Percentiles rank a stretch among this genome's conserved stretches.
phyloP scores from a whole-genome alignment of 805 yeast genomes.

The Zygosaccharomyces gambellarensis region DNA sequence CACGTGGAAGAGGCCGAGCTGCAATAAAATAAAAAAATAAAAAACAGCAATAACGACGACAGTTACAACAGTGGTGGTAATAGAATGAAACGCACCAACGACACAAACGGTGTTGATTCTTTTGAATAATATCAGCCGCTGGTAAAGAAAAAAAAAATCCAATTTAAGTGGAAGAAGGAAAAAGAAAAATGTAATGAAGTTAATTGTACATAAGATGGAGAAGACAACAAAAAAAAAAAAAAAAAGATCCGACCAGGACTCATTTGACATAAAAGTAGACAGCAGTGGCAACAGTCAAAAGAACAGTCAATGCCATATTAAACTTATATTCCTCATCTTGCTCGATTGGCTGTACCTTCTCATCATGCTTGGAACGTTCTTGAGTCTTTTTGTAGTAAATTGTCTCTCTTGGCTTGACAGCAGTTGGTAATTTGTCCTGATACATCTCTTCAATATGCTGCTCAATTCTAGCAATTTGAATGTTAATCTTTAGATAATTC shows the following conservation, averaged over 20 bases:
- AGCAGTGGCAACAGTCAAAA: slow-evolving; percentile 20
- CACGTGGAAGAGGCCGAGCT: background rate
- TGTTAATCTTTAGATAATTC: slow-evolving; percentile 75
- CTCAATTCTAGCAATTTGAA: slow-evolving; percentile 82
- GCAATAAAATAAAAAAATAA: background rate
- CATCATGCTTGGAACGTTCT: slow-evolving; percentile 42
- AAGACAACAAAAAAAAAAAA: background rate
- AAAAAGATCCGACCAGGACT: background rate
- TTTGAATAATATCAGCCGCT: too few relatives aligned
- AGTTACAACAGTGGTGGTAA: background rate
- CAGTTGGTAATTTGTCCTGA: slow-evolving; percentile 57
- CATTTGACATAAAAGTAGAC: slow-evolving; percentile 11
- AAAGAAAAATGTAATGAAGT: background rate
- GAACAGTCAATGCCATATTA: slow-evolving; percentile 21
- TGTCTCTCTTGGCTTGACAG: slow-evolving; percentile 41
- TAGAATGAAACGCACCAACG: background rate
- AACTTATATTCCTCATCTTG: slow-evolving; percentile 28
- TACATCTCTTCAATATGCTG: slow-evolving; percentile 77
- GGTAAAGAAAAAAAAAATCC: background rate
- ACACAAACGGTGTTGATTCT: background rate
- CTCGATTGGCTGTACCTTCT: slow-evolving; percentile 20
- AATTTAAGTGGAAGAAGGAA: background rate
- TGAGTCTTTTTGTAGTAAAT: slow-evolving; percentile 38
- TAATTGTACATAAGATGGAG: background rate
- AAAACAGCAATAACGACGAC: too few relatives aligned